These are phyloP conservation scores for Aegilops sharonensis DNA, from an alignment of 176 grass and related monocot species.

Conservation along the genomic window DNA sequence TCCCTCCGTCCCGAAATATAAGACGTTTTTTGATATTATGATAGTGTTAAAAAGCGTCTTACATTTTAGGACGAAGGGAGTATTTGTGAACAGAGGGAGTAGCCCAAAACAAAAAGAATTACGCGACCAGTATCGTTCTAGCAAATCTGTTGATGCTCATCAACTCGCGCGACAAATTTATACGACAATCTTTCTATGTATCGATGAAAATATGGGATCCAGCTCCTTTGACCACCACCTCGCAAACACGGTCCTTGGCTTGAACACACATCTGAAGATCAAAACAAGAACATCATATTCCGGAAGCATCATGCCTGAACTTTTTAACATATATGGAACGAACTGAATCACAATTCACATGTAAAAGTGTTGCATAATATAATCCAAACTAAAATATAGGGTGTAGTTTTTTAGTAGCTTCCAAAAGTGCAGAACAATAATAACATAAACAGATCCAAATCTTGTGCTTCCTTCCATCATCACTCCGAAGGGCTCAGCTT, in stretches of 20 bases:
- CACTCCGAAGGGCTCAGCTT: slow-evolving; percentile 15
- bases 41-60: too few relatives aligned
- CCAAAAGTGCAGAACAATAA: background rate
- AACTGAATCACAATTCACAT: slow-evolving; percentile 7
- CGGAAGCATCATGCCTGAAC: slow-evolving; percentile 10
- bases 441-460: background rate
- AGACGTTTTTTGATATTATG: too few relatives aligned
- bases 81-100: too few relatives aligned
- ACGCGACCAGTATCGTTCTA: too few relatives aligned
- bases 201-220: background rate
- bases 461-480: slow-evolving; percentile 11
- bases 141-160: background rate
- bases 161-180: background rate
- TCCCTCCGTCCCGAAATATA: too few relatives aligned
- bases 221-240: background rate
- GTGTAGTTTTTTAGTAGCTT: background rate
- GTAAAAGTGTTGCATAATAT: background rate
- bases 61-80: too few relatives aligned
- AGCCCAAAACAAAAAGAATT: too few relatives aligned
- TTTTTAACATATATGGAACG: slow-evolving; percentile 22
- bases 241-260: slow-evolving; percentile 23
- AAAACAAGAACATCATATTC: slow-evolving; percentile 43
- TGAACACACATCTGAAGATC: slow-evolving; percentile 42
- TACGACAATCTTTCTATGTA: background rate
- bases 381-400: slow-evolving; percentile 7